A percentile compares a stretch with the other conserved stretches of the same genome.
phyloP scores from a whole-genome alignment of 805 yeast genomes.

The Ogataea ganodermae region DNA sequence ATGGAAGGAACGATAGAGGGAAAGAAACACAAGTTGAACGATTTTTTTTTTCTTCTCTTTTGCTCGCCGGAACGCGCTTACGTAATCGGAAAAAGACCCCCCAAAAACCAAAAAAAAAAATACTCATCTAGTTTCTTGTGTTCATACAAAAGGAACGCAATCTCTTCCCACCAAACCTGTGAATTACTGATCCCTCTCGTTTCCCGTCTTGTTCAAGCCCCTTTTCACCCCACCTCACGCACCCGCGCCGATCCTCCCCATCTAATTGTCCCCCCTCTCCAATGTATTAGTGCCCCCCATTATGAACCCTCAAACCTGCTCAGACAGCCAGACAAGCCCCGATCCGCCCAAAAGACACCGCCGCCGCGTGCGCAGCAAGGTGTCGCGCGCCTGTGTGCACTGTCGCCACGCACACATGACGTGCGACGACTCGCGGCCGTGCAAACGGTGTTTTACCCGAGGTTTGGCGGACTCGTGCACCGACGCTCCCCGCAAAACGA shows the following conservation, averaged over 20 bases:
- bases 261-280: neutral
- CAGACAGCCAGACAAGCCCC: slow-evolving; percentile 1
- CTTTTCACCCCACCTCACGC: too few relatives aligned
- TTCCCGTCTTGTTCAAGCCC: neutral
- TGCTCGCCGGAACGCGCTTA: too few relatives aligned
- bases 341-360: slow-evolving; percentile 20
- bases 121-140: too few relatives aligned
- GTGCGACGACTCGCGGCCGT: slow-evolving; percentile 68
- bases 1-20: neutral
- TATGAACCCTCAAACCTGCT: slow-evolving; percentile 6
- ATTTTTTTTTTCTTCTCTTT: too few relatives aligned
- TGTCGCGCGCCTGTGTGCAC: slow-evolving; percentile 84
- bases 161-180: too few relatives aligned
- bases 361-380: slow-evolving; percentile 55
- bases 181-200: too few relatives aligned
- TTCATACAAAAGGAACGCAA: too few relatives aligned
- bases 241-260: neutral
- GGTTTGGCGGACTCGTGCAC: slow-evolving; percentile 71
- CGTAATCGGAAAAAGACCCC: too few relatives aligned
- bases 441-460: slow-evolving; percentile 72
- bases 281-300: neutral
- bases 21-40: too few relatives aligned
- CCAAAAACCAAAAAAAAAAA: too few relatives aligned
- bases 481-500: slow-evolving; percentile 87
- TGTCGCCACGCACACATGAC: slow-evolving; percentile 92